Percentiles rank a stretch among this genome's conserved stretches.
Conservation (phyloP, 345 rosid species). For the Litchi chinensis region DNA sequence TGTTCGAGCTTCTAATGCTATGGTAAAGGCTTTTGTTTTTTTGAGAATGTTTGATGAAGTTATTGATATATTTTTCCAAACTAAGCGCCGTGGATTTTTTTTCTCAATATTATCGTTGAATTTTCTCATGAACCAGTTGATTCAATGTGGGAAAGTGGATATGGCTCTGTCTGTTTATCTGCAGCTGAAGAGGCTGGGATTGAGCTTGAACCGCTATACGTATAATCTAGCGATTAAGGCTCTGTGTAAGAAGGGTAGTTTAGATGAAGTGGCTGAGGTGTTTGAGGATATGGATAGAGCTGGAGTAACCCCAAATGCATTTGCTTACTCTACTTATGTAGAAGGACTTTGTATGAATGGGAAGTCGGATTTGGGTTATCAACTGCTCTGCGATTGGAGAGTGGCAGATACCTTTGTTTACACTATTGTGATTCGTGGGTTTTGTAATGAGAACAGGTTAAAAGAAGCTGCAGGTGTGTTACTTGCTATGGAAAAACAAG, state of each 20-base stretch:
- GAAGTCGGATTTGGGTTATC: conserved; percentile 43
- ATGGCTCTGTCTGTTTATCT: conserved; percentile 44
- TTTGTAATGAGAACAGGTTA: conserved; percentile 59
- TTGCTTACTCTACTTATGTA: conserved; percentile 54
- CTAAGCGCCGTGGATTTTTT: conserved; percentile 33
- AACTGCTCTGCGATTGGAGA: conserved; percentile 31
- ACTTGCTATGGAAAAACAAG: conserved; percentile 48
- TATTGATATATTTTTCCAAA: conserved; percentile 45
- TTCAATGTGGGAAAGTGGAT: conserved; percentile 43
- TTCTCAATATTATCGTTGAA: conserved; percentile 46
- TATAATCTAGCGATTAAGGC: conserved; percentile 63
- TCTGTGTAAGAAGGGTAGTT: conserved; percentile 53
- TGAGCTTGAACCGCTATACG: conserved; percentile 55
- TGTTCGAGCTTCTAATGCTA: conserved; percentile 39
- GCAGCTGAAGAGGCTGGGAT: conserved; percentile 48
- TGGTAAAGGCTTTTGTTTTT: conserved; percentile 57
- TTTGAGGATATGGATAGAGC: conserved; percentile 50
- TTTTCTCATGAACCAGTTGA: conserved; percentile 60
- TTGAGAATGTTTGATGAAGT: conserved; percentile 59
- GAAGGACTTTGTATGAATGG: conserved; percentile 64
- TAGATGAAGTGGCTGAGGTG: conserved; percentile 45
- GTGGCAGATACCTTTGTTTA: conserved; percentile 39
- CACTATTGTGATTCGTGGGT: conserved; percentile 51
- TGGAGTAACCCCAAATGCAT: conserved; percentile 40
- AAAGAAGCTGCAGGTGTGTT: conserved; percentile 55